phyloP scores from a whole-genome alignment of 2,329 filamentous ascomycete species.

The Clonostachys rosea region DNA sequence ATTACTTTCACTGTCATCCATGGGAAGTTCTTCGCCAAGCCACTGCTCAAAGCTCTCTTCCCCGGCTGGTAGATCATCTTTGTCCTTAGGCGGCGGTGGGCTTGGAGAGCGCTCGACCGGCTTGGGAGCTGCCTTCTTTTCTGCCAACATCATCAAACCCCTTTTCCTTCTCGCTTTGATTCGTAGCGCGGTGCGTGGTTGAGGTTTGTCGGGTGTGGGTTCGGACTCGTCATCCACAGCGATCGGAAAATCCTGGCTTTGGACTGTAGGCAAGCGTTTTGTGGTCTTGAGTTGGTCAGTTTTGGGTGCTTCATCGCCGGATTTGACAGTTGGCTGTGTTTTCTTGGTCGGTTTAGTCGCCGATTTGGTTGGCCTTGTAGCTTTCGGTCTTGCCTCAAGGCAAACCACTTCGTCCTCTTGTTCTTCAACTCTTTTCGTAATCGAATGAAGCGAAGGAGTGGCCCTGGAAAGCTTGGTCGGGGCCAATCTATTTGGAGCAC shows the following conservation, averaged over 20 bases:
- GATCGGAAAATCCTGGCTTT: background rate
- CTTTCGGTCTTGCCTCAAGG: no score
- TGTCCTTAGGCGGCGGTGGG: no score
- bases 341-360: no score
- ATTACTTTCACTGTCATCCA: background rate
- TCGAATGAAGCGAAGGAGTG: no score
- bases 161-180: conserved; percentile 41
- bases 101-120: background rate
- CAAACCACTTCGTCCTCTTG: no score
- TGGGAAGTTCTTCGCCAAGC: background rate
- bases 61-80: background rate
- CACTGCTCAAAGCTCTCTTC: conserved; percentile 3
- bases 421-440: no score
- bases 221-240: background rate
- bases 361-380: no score
- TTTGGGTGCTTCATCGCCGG: no score
- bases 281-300: background rate
- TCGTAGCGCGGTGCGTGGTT: conserved; percentile 37
- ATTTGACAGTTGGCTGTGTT: no score
- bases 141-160: conserved; percentile 40
- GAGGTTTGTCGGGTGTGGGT: background rate
- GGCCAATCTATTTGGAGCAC: no score
- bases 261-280: background rate
- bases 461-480: no score
- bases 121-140: conserved; percentile 12